Evolutionary conservation across 352 stramenopile genomes (phyloP).

Genomic region (Phytophthora cryptogea): DNA sequence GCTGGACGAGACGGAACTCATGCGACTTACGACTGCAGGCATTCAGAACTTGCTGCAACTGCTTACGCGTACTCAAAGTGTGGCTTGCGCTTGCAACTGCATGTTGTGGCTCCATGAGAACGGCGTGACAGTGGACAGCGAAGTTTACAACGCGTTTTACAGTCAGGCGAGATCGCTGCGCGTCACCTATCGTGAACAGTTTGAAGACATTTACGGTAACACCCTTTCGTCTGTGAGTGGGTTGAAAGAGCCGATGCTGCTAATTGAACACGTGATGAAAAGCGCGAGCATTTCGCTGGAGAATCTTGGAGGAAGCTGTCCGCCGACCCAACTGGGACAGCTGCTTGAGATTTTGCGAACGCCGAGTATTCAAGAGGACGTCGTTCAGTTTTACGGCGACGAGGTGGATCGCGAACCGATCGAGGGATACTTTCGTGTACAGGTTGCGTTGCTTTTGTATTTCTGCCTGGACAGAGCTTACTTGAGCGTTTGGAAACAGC

Average conservation of each 20-base stretch:
- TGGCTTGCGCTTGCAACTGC: conserved; percentile 59
- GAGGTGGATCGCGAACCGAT: conserved; percentile 72
- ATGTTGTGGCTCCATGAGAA: conserved; percentile 73
- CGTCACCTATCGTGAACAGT: conserved; percentile 62
- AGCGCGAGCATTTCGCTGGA: conserved; percentile 51
- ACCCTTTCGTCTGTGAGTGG: conserved; percentile 55
- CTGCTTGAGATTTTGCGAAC: conserved; percentile 58
- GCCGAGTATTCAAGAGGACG: conserved; percentile 54
- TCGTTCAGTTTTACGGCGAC: conserved; percentile 63
- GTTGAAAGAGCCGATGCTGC: conserved; percentile 54
- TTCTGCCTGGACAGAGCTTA: conserved; percentile 80
- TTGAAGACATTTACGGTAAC: conserved; percentile 68
- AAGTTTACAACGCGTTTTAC: conserved; percentile 73
- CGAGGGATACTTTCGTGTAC: conserved; percentile 78
- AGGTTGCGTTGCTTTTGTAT: conserved; percentile 76
- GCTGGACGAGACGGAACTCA: conserved; percentile 74
- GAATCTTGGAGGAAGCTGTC: conserved; percentile 47
- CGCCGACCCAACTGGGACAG: conserved; percentile 53
- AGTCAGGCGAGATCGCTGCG: conserved; percentile 55
- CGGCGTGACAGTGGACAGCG: conserved; percentile 44
- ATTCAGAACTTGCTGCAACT: conserved; percentile 75
- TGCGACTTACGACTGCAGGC: conserved; percentile 58
- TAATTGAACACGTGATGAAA: conserved; percentile 83
- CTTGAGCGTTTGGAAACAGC: conserved; percentile 51
- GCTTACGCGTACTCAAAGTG: conserved; percentile 64